phyloP scores from a whole-genome alignment of 805 yeast genomes.

The Kazachstania africana region DNA sequence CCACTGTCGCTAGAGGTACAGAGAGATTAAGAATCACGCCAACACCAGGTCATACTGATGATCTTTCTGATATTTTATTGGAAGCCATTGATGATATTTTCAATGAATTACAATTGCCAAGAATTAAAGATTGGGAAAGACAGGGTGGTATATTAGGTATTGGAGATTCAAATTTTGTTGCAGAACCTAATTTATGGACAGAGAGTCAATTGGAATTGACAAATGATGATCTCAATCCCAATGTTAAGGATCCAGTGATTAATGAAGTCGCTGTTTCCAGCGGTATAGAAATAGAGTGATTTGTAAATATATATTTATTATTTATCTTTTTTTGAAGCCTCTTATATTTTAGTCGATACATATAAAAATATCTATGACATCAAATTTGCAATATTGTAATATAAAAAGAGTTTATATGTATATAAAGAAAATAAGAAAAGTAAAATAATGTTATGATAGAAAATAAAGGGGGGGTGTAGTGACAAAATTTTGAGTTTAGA shows the following conservation, averaged over 20 bases:
- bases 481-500: no score
- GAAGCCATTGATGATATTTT: slow-evolving; percentile 75
- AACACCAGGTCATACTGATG: slow-evolving; percentile 87
- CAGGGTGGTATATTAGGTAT: slow-evolving; percentile 89
- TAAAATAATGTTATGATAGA: no score
- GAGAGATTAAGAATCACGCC: slow-evolving; percentile 98
- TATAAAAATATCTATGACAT: not conserved
- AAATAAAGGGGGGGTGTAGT: no score
- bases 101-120: slow-evolving; percentile 58
- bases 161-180: slow-evolving; percentile 41
- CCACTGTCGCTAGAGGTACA: slow-evolving; percentile 91
- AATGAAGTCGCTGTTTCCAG: slow-evolving; percentile 59
- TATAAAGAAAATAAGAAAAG: no score
- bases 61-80: slow-evolving; percentile 63
- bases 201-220: slow-evolving; percentile 58
- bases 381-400: not conserved
- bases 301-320: not conserved
- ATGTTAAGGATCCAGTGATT: slow-evolving; percentile 53
- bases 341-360: no score
- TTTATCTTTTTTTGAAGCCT: no score
- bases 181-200: slow-evolving; percentile 74
- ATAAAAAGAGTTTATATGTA: not conserved
- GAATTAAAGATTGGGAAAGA: slow-evolving; percentile 64
- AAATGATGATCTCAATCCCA: slow-evolving; percentile 52
- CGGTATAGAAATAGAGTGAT: slow-evolving; percentile 31